Evolutionary conservation across 768 basidiomycete genomes (phyloP).

Genomic region (Tricholoma saponaceum): DNA sequence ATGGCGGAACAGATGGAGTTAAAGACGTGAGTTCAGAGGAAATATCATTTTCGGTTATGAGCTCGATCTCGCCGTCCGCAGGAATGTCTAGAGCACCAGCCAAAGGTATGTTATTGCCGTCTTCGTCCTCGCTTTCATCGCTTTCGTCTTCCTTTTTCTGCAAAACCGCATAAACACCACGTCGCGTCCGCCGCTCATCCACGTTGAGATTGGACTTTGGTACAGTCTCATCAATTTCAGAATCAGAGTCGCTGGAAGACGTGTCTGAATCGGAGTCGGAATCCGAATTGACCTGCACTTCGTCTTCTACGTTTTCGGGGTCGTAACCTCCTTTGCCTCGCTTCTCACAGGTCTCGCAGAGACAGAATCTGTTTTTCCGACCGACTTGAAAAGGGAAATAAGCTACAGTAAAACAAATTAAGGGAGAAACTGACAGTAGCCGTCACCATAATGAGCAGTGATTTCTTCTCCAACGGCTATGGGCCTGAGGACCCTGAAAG

Average conservation of each 20-base stretch:
- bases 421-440: conserved; percentile 66
- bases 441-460: conserved; percentile 87
- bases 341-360: conserved; percentile 86
- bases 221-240: conserved; percentile 30
- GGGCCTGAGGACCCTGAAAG: conserved; percentile 76
- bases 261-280: conserved; percentile 44
- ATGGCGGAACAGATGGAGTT: conserved; percentile 33
- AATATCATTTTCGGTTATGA: conserved; percentile 44
- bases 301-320: conserved; percentile 48
- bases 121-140: conserved; percentile 60
- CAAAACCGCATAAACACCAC: conserved; percentile 76
- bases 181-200: conserved; percentile 75
- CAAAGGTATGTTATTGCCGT: conserved; percentile 40
- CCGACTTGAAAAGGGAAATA: conserved; percentile 41
- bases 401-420: neutral
- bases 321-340: conserved; percentile 73
- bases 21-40: conserved; percentile 44
- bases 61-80: conserved; percentile 51
- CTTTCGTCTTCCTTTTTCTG: conserved; percentile 55
- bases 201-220: conserved; percentile 47
- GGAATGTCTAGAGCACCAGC: conserved; percentile 43
- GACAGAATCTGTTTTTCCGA: conserved; percentile 66
- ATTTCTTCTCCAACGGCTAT: conserved; percentile 83
- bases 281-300: conserved; percentile 40
- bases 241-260: conserved; percentile 33